Evolutionary conservation across 495 filamentous ascomycete species (phyloP).

Genomic region (Staphylotrichum longicolle): DNA sequence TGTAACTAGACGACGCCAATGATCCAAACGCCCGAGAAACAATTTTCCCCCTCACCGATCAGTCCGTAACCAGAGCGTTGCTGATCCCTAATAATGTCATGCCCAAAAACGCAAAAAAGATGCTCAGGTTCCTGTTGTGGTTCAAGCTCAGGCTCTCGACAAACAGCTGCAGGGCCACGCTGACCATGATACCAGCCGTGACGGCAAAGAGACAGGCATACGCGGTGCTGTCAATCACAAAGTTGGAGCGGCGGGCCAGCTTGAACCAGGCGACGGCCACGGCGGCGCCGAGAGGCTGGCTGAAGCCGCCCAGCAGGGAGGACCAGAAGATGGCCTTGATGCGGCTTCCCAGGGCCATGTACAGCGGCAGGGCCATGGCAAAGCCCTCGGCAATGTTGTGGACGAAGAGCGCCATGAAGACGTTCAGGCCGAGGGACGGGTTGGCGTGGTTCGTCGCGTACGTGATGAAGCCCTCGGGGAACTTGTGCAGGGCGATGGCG

Average conservation of each 20-base stretch:
- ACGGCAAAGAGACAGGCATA: conserved; percentile 89
- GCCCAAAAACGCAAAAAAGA: conserved; percentile 80
- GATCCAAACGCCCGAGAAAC: neutral
- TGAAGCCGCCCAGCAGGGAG: conserved; percentile 76
- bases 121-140: conserved; percentile 75
- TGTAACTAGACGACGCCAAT: neutral
- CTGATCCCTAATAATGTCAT: conserved; percentile 88
- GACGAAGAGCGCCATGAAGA: conserved; percentile 94
- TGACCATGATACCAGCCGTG: conserved; percentile 92
- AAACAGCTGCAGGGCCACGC: conserved; percentile 85
- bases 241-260: conserved; percentile 50
- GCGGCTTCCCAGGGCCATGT: conserved; percentile 76
- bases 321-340: conserved; percentile 80
- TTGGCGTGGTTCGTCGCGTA: conserved; percentile 97
- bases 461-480: conserved; percentile 97
- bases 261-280: conserved; percentile 83
- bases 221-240: conserved; percentile 61
- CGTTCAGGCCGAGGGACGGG: conserved; percentile 77
- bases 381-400: conserved; percentile 99
- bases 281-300: conserved; percentile 81
- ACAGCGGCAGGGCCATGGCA: conserved; percentile 86
- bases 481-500: conserved; percentile 93
- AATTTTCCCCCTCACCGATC: neutral
- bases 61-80: conserved; percentile 60
- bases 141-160: conserved; percentile 77